These are phyloP conservation scores for Pseudogymnoascus sp. DNA, from an alignment of 2,329 filamentous ascomycete genomes.

Conservation along the genomic window DNA sequence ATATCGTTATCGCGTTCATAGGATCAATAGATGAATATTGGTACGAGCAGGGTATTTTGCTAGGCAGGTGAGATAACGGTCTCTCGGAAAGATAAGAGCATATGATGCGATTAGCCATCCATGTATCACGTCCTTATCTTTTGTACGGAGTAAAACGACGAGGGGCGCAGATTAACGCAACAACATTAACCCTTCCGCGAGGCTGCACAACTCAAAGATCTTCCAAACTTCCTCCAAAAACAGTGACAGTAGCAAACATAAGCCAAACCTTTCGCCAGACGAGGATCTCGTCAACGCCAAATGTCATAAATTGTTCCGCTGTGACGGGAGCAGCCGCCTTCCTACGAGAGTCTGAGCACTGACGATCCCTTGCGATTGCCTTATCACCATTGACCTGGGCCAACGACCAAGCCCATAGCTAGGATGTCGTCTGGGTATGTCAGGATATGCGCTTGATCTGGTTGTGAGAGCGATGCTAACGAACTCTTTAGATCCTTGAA, in stretches of 20 bases:
- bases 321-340: slow-evolving; percentile 2
- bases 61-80: not conserved
- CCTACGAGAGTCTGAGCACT: not conserved
- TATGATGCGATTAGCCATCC: slow-evolving; percentile 7
- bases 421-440: slow-evolving; percentile 3
- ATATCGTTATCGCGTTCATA: not conserved
- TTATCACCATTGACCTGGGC: not conserved
- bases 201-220: not conserved
- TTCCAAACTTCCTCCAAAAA: not conserved
- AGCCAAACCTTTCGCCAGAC: not conserved
- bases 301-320: not conserved
- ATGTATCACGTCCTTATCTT: slow-evolving; percentile 4
- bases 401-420: not conserved
- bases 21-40: not conserved
- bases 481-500: slow-evolving; percentile 34
- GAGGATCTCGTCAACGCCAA: not conserved
- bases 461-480: not conserved
- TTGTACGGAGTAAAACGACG: slow-evolving; percentile 1
- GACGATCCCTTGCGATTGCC: not conserved
- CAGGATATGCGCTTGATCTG: not conserved
- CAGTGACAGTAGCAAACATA: not conserved
- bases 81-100: not conserved
- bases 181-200: slow-evolving; percentile 2
- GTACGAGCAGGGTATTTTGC: not conserved
- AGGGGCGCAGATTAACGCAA: not conserved